Conservation (phyloP, 1,284 basidiomycete genomes). For the Trametes hirsuta region DNA sequence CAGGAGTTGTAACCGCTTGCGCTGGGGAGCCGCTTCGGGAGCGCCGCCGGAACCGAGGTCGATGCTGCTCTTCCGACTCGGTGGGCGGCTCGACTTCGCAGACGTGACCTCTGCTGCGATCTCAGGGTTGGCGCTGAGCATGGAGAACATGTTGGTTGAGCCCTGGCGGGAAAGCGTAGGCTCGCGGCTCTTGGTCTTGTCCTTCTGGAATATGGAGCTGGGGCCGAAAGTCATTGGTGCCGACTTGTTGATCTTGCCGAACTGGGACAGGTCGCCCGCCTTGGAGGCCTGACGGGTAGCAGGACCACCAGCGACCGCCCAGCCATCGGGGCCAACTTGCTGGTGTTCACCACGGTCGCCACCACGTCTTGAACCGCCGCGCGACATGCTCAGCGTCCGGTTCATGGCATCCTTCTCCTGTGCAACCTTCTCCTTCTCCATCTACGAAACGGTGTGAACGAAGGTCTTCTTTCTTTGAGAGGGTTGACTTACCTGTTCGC, state of each 20-base stretch:
- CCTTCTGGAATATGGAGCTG: conserved; percentile 76
- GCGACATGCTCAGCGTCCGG: conserved; percentile 60
- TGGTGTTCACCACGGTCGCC: conserved; percentile 64
- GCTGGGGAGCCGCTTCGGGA: conserved; percentile 50
- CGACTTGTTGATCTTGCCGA: conserved; percentile 82
- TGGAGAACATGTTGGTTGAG: conserved; percentile 84
- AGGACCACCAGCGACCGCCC: conserved; percentile 77
- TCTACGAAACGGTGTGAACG: conserved; percentile 42
- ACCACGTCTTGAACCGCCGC: conserved; percentile 89
- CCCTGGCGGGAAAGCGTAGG: conserved; percentile 72
- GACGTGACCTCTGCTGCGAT: conserved; percentile 56
- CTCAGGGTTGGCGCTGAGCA: conserved; percentile 66
- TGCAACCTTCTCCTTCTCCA: conserved; percentile 70
- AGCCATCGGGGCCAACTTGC: conserved; percentile 76
- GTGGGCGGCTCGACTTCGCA: conserved; percentile 50
- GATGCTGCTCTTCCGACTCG: conserved; percentile 55
- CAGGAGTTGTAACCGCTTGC: conserved; percentile 74
- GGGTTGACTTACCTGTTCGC: conserved; percentile 72
- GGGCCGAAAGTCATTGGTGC: conserved; percentile 75
- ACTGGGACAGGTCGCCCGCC: conserved; percentile 85
- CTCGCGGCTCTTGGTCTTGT: conserved; percentile 58
- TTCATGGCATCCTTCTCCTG: conserved; percentile 64
- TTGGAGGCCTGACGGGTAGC: conserved; percentile 66
- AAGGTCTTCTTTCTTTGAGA: no score
- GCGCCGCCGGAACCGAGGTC: conserved; percentile 43